Conservation (phyloP, 129 eudicot species). For the Lonicera japonica region DNA sequence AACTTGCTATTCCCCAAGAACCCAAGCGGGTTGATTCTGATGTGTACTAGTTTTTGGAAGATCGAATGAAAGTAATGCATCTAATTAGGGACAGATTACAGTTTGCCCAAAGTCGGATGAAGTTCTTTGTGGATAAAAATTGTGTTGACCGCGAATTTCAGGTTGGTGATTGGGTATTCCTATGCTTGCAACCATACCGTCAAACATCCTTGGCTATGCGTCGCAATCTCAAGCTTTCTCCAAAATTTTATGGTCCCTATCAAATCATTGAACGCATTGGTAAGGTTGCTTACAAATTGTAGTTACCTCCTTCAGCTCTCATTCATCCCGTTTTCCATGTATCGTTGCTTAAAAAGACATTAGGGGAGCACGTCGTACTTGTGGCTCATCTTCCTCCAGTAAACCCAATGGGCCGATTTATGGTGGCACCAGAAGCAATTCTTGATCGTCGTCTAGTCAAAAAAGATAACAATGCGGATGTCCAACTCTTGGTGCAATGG, state of each 20-base stretch:
- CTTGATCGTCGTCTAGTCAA: too few relatives aligned
- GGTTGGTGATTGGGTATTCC: constrained; percentile 7
- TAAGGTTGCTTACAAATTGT: neutral
- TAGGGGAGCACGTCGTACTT: neutral
- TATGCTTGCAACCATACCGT: neutral
- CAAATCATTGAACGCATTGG: neutral
- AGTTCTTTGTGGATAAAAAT: neutral
- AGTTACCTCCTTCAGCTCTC: neutral
- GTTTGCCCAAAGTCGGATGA: constrained; percentile 6
- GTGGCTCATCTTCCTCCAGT: too few relatives aligned
- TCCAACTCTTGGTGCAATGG: too few relatives aligned
- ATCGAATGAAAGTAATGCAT: neutral
- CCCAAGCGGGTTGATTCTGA: too few relatives aligned
- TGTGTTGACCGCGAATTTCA: neutral
- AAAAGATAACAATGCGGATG: too few relatives aligned
- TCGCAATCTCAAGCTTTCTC: neutral
- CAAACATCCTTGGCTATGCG: neutral
- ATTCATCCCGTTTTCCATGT: neutral
- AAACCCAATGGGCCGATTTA: too few relatives aligned
- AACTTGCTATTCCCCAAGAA: neutral
- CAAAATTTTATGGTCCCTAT: constrained; percentile 3
- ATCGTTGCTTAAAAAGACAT: neutral
- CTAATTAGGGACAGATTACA: neutral
- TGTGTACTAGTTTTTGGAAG: neutral
- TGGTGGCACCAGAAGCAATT: too few relatives aligned